A percentile compares a stretch with the other conserved stretches of the same genome.
phyloP scores from a whole-genome alignment of 768 basidiomycete species.

The Auriscalpium vulgare region DNA sequence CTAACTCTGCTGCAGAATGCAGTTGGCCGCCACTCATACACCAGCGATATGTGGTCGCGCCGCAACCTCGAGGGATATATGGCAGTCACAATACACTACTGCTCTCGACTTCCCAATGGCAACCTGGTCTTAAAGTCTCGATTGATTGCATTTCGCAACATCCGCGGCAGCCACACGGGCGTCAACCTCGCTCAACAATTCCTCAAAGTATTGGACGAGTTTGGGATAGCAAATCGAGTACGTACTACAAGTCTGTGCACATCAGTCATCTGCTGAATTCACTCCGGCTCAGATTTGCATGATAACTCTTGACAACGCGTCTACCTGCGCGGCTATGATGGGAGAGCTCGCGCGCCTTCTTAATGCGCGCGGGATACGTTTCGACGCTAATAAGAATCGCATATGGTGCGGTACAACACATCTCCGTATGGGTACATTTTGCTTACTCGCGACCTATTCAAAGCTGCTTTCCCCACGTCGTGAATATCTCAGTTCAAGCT shows the following conservation, averaged over 20 bases:
- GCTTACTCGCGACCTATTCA: background rate
- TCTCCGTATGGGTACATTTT: too few species aligned
- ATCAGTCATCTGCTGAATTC: background rate
- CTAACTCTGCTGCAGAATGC: background rate
- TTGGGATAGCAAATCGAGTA: background rate
- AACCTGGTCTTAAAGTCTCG: conserved; percentile 18
- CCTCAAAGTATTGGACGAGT: background rate
- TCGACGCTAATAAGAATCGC: background rate
- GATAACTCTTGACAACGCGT: conserved; percentile 30
- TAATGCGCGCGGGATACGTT: background rate
- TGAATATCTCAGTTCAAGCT: background rate
- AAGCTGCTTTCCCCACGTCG: background rate
- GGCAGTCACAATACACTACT: conserved; percentile 2
- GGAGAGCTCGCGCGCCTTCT: conserved; percentile 13
- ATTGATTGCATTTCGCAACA: conserved; percentile 24
- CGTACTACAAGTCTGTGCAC: background rate
- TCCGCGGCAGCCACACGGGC: conserved; percentile 23
- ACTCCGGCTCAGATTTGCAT: conserved; percentile 4
- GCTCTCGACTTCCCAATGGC: conserved; percentile 5
- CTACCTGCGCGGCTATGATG: conserved; percentile 28
- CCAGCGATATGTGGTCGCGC: conserved; percentile 5
- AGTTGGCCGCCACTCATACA: conserved; percentile 3
- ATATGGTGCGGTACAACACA: background rate
- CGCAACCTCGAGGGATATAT: conserved; percentile 4
- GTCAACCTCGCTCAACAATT: background rate